Percentiles rank a stretch among this genome's conserved stretches.
phyloP scores from a whole-genome alignment of 176 grass and related monocot genomes.

The Musa acuminata region DNA sequence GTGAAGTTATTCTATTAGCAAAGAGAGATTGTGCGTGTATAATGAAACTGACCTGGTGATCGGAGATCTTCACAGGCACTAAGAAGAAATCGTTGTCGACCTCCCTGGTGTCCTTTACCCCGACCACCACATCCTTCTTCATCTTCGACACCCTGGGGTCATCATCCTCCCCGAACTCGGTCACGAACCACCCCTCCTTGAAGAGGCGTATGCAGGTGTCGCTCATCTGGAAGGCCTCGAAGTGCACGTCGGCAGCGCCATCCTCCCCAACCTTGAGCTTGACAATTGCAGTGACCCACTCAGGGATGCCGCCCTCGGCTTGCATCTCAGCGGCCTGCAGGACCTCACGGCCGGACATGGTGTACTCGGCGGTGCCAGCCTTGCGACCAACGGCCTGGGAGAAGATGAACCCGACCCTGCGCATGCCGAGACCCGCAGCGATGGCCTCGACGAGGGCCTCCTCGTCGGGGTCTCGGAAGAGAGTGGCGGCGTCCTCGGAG shows the following conservation, averaged over 20 bases:
- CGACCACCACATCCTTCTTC: constrained; percentile 78
- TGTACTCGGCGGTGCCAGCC: constrained; percentile 71
- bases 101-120: constrained; percentile 65
- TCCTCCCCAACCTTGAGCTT: constrained; percentile 70
- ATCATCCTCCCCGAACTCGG: constrained; percentile 44
- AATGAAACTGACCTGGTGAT: constrained; percentile 52
- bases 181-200: constrained; percentile 70
- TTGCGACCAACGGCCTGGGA: constrained; percentile 87
- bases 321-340: constrained; percentile 66
- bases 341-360: constrained; percentile 74
- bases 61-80: constrained; percentile 89
- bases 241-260: constrained; percentile 67
- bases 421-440: constrained; percentile 68
- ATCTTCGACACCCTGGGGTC: constrained; percentile 66
- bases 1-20: background rate
- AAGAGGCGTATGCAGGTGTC: constrained; percentile 79
- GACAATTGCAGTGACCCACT: constrained; percentile 85
- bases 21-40: background rate
- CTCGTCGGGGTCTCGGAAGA: constrained; percentile 50
- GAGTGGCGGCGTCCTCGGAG: constrained; percentile 44
- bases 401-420: constrained; percentile 64
- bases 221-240: constrained; percentile 98
- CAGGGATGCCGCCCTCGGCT: constrained; percentile 45
- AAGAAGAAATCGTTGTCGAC: constrained; percentile 96
- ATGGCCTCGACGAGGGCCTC: constrained; percentile 73